Evolutionary conservation across 495 filamentous ascomycete genomes (phyloP).

Genomic region (Chaetomium tenue): DNA sequence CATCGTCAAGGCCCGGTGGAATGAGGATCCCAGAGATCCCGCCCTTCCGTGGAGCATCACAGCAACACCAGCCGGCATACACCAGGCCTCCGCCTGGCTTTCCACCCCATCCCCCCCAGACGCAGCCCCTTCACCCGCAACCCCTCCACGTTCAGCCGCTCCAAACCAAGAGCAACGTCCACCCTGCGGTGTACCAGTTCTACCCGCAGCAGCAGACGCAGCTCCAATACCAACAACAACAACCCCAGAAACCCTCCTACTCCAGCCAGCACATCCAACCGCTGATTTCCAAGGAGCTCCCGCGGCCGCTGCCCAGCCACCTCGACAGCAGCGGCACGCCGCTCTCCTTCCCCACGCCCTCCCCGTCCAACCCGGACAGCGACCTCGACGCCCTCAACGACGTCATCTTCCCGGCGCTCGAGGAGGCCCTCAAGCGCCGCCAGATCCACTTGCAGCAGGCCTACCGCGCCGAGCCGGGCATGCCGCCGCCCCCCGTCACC

Average conservation of each 20-base stretch:
- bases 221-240: constrained; percentile 15
- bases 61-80: constrained; percentile 31
- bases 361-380: constrained; percentile 47
- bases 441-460: constrained; percentile 61
- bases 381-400: constrained; percentile 65
- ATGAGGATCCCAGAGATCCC: constrained; percentile 55
- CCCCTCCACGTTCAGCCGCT: constrained; percentile 28
- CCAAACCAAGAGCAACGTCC: constrained; percentile 2
- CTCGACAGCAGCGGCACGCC: constrained; percentile 12
- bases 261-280: constrained; percentile 14
- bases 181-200: constrained; percentile 5
- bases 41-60: constrained; percentile 45
- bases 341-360: constrained; percentile 44
- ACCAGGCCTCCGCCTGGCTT: not conserved
- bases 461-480: constrained; percentile 43
- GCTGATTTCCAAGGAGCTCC: constrained; percentile 30
- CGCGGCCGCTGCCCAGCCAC: constrained; percentile 23
- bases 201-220: constrained; percentile 25
- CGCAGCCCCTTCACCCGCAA: constrained; percentile 25
- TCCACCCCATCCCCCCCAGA: not conserved
- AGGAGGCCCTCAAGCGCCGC: constrained; percentile 80
- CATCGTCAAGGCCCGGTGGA: constrained; percentile 34
- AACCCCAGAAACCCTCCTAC: constrained; percentile 12
- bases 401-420: constrained; percentile 86
- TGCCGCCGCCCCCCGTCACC: constrained; percentile 37